Conservation (phyloP, 2,329 filamentous ascomycete species). For the Hypoxylon sp. region DNA sequence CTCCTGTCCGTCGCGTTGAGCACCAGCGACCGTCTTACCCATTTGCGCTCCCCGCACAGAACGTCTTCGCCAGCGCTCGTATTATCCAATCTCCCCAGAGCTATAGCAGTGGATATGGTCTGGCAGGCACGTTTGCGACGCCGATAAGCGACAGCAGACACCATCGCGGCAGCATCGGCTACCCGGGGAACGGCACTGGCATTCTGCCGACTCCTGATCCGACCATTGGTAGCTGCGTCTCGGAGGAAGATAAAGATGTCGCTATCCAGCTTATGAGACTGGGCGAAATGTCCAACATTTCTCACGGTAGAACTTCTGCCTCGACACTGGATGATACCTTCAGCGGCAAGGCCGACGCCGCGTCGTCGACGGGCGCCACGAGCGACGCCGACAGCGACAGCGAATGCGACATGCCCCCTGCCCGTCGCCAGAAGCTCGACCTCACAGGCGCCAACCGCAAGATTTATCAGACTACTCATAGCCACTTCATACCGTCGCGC, state of each 20-base stretch:
- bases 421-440: constrained; percentile 66
- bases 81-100: constrained; percentile 85
- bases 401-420: constrained; percentile 67
- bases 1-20: constrained; percentile 83
- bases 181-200: constrained; percentile 59
- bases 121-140: constrained; percentile 68
- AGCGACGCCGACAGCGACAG: constrained; percentile 77
- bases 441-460: constrained; percentile 52
- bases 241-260: constrained; percentile 92
- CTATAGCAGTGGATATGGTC: constrained; percentile 65
- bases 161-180: constrained; percentile 69
- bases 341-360: constrained; percentile 84
- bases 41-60: constrained; percentile 77
- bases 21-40: constrained; percentile 76
- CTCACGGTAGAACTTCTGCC: constrained; percentile 89
- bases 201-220: constrained; percentile 93
- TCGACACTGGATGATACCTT: constrained; percentile 94
- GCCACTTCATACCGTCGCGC: constrained; percentile 57
- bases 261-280: constrained; percentile 96
- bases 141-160: constrained; percentile 69
- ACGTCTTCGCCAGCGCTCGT: constrained; percentile 79
- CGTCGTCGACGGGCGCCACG: constrained; percentile 85
- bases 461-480: constrained; percentile 61
- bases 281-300: constrained; percentile 92
- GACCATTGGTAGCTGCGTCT: constrained; percentile 96